Base-by-base conservation (phyloP, 768 basidiomycete species). In the Lactarius hatsudake region DNA sequence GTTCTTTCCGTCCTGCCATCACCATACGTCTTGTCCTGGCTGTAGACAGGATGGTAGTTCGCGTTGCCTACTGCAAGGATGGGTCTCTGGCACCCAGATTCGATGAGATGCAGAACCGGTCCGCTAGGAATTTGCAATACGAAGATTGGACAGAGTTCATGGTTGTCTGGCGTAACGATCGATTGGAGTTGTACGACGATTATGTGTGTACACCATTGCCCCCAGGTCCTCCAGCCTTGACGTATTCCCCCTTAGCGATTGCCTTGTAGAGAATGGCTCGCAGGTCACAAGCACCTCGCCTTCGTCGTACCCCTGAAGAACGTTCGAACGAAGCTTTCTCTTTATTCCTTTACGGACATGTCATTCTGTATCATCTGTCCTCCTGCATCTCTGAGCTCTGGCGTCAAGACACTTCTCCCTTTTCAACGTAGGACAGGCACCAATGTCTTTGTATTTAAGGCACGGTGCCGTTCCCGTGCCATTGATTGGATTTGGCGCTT, bases 401-500 rank as follows among this genome's bases (percentile, higher is more conserved):
- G 76, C 38, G 75, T 79, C 3, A 83, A 80, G 51, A 74, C 81
- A 32, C 83, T 82, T 1, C 77, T 80, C 54, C 81, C 84, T 64
- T 82, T 89, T 64, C 81, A 79, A 62, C 77, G 81, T 13, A 75
- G 82, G 60, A 83, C 84, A 67, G 93, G 94, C 5, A 92, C 88
- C 0, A 89, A 94, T 69, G 84, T 96, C 32, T 96, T 95, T 75
- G 81, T 96, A 34, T 91, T 96, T 76, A 96, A 96, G 72, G 72
- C 81, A 20, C 92, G 90, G 74, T 87, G 86, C 69, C 85, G 91
- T 34, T 87, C 89, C 6, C 81, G 93, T 61, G 89, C 91, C 1
- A 81, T 85, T 45, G 94, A 97, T 75, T 98, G 96, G 96, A 81
- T 87, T 55, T 97, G 94, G 95, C 83, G 86, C 61, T 78, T 97